Percentiles rank a stretch among this genome's conserved stretches.
phyloP scores from a whole-genome alignment of 2,329 filamentous ascomycete species.

The Sporothrix pallida region DNA sequence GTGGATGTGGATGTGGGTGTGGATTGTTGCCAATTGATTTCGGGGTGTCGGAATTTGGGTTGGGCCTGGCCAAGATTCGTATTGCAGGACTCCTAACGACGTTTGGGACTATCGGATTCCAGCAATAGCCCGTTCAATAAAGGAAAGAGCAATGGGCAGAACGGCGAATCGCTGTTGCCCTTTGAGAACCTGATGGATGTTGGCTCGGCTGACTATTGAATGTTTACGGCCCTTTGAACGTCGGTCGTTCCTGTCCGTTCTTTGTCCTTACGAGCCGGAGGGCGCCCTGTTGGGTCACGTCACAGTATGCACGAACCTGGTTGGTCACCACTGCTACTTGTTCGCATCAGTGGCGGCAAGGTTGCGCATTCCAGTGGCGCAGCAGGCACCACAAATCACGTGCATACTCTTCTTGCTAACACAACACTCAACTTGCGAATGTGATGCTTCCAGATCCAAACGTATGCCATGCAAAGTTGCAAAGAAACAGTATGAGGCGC shows the following conservation, averaged over 20 bases:
- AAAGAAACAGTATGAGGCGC: no score
- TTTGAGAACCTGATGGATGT: background rate
- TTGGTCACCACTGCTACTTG: background rate
- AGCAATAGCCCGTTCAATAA: constrained; percentile 8
- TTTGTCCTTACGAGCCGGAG: constrained; percentile 5
- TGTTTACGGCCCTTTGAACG: background rate
- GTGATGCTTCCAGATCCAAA: no score
- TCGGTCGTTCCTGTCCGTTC: background rate
- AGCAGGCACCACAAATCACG: background rate
- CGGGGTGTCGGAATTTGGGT: background rate
- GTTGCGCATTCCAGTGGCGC: constrained; percentile 19
- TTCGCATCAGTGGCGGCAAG: constrained; percentile 3
- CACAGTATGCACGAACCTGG: background rate
- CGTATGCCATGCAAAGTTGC: no score
- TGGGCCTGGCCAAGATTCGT: background rate
- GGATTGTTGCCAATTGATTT: no score
- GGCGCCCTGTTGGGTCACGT: constrained; percentile 8
- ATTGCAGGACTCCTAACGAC: background rate
- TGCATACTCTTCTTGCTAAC: background rate
- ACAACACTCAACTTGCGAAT: background rate
- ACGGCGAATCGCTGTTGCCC: background rate
- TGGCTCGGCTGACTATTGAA: background rate
- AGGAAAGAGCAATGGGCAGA: constrained; percentile 1
- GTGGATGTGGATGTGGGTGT: background rate
- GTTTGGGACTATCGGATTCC: constrained; percentile 1